Evolutionary conservation across 1,284 basidiomycete genomes (phyloP).

Genomic region (Fomitiporia mediterranea): DNA sequence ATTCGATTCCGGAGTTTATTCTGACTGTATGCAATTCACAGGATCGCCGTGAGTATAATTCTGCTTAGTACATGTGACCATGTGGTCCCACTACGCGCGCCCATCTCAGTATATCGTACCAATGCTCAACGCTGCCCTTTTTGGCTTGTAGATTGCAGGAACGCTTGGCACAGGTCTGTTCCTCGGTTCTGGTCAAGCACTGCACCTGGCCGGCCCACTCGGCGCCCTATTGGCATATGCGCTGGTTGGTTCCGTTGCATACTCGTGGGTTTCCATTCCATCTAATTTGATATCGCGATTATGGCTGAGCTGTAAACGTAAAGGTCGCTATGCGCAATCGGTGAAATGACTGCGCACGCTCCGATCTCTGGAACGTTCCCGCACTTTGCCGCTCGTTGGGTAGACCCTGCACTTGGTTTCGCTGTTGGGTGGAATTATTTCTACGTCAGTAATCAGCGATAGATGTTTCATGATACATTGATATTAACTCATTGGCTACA

Average conservation of each 20-base stretch:
- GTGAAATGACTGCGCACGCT: conserved; percentile 68
- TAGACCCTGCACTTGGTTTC: conserved; percentile 54
- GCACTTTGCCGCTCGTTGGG: conserved; percentile 67
- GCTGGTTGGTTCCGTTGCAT: conserved; percentile 58
- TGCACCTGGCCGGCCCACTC: conserved; percentile 50
- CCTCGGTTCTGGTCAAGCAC: conserved; percentile 68
- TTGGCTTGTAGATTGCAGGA: conserved; percentile 53
- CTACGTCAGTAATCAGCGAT: conserved; percentile 14
- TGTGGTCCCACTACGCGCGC: neutral
- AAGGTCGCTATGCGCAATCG: conserved; percentile 57
- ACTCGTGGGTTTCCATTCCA: conserved; percentile 40
- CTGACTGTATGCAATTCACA: conserved; percentile 26
- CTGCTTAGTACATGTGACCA: neutral
- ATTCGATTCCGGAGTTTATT: conserved; percentile 1
- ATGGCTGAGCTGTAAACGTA: neutral
- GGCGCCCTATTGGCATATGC: conserved; percentile 59
- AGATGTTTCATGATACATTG: neutral
- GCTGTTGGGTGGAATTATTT: conserved; percentile 22
- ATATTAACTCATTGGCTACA: neutral
- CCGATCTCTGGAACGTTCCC: conserved; percentile 74
- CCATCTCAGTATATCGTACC: neutral
- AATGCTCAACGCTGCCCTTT: conserved; percentile 2
- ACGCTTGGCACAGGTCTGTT: conserved; percentile 79
- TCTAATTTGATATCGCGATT: neutral
- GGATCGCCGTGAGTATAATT: conserved; percentile 50